phyloP scores from a whole-genome alignment of 1,284 basidiomycete genomes.

The Flammula alnicola region DNA sequence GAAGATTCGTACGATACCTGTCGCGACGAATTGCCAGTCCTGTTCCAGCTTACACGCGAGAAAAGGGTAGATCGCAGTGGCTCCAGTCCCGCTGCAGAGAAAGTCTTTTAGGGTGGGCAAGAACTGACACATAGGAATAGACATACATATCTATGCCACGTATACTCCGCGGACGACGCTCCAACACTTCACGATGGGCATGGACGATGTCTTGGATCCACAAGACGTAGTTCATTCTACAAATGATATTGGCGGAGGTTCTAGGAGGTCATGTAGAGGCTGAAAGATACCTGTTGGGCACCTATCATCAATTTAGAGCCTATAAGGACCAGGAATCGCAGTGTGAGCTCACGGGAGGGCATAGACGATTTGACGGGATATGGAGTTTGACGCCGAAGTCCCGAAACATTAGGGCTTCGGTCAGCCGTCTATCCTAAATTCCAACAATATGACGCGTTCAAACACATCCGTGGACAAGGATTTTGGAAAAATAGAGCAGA shows the following conservation, averaged over 20 bases:
- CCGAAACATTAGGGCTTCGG: slow-evolving; percentile 72
- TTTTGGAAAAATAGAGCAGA: slow-evolving; percentile 31
- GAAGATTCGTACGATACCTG: slow-evolving; percentile 52
- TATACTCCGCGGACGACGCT: slow-evolving; percentile 23
- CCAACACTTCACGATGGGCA: slow-evolving; percentile 21
- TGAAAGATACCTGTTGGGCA: slow-evolving; percentile 64
- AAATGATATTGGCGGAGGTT: neutral
- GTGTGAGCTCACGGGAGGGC: slow-evolving; percentile 73
- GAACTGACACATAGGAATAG: neutral
- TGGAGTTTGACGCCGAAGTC: slow-evolving; percentile 73
- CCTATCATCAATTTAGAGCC: slow-evolving; percentile 39
- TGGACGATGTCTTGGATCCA: slow-evolving; percentile 72
- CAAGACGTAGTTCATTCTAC: slow-evolving; percentile 73
- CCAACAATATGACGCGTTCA: neutral
- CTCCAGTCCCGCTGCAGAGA: slow-evolving; percentile 82
- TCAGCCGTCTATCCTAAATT: slow-evolving; percentile 60
- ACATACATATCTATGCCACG: slow-evolving; percentile 61
- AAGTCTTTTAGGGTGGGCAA: slow-evolving; percentile 4
- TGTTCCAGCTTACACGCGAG: slow-evolving; percentile 65
- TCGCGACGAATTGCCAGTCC: slow-evolving; percentile 67
- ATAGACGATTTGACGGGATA: slow-evolving; percentile 76
- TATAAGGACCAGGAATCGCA: neutral
- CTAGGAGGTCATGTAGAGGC: neutral
- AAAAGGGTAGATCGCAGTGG: slow-evolving; percentile 89
- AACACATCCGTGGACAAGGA: slow-evolving; percentile 3